These are phyloP conservation scores for Apiotrichum siamense DNA, from an alignment of 1,284 basidiomycete species.

Conservation along the genomic window DNA sequence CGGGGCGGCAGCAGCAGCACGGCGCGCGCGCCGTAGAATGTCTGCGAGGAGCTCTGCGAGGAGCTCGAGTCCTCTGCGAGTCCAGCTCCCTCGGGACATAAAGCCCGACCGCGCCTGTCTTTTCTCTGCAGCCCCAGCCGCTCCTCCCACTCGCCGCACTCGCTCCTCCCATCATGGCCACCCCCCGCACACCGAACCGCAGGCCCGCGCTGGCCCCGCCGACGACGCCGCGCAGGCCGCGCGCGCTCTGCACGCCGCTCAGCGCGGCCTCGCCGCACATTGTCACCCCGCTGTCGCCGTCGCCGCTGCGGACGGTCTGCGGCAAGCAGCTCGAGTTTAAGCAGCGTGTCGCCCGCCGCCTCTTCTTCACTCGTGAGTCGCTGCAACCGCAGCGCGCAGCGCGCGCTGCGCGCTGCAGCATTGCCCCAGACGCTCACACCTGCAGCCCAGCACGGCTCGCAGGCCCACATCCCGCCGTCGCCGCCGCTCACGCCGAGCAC, in stretches of 20 bases:
- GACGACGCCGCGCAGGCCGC: background rate
- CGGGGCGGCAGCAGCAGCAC: too few relatives aligned
- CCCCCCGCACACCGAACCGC: background rate
- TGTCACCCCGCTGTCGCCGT: background rate
- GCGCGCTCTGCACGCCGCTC: background rate
- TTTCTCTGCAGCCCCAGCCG: background rate
- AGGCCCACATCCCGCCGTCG: background rate
- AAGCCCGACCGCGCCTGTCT: background rate
- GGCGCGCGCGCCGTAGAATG: too few relatives aligned
- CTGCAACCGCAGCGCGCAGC: too few relatives aligned
- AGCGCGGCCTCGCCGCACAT: background rate
- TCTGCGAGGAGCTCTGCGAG: too few relatives aligned
- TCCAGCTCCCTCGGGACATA: background rate
- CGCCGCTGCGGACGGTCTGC: background rate
- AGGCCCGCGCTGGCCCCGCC: background rate
- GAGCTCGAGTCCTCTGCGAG: background rate
- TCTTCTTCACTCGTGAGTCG: conserved; percentile 3
- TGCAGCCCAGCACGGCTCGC: background rate
- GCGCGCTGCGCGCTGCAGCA: too few relatives aligned
- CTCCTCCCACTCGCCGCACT: background rate
- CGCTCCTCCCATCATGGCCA: background rate
- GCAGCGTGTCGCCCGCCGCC: background rate
- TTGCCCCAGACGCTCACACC: background rate
- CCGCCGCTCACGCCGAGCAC: background rate
- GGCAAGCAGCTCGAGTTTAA: conserved; percentile 1